Conservation (phyloP, 805 yeast species). For the Wickerhamomyces tratensis region DNA sequence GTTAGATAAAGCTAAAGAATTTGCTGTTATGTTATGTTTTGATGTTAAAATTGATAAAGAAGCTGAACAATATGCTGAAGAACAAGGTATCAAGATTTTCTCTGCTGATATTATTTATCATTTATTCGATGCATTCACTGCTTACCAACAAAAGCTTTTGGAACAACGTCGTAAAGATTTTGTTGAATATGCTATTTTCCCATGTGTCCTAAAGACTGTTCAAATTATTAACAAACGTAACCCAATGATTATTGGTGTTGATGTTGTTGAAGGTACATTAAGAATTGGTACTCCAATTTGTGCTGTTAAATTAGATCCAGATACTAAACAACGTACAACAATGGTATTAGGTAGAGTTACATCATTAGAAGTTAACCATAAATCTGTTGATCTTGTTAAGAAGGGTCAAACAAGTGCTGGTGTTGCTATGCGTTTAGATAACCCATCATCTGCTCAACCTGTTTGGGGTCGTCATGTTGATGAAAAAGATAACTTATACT, state of each 20-base stretch:
- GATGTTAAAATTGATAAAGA: conserved; percentile 96
- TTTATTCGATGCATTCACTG: conserved; percentile 88
- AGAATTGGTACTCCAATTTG: conserved; percentile 93
- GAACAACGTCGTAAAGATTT: conserved; percentile 88
- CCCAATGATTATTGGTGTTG: conserved; percentile 99
- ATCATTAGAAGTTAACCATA: conserved; percentile 95
- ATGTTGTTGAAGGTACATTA: conserved; percentile 83
- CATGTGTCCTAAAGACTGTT: conserved; percentile 87
- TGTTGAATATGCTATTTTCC: conserved; percentile 84
- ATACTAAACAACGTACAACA: conserved; percentile 62
- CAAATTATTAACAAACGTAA: conserved; percentile 97
- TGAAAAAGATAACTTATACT: conserved; percentile 82
- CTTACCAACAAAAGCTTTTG: conserved; percentile 78
- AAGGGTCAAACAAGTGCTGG: conserved; percentile 97
- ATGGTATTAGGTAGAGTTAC: conserved; percentile 76
- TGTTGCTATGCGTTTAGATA: conserved; percentile 96
- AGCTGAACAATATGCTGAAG: conserved; percentile 96
- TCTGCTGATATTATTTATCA: conserved; percentile 96
- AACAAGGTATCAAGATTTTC: conserved; percentile 85
- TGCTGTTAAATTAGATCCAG: conserved; percentile 84
- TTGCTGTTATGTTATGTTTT: conserved; percentile 96
- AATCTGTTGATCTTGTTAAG: conserved; percentile 66
- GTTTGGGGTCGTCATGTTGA: conserved; percentile 99
- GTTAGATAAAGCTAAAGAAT: conserved; percentile 94
- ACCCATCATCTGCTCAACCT: conserved; percentile 88